phyloP scores from a whole-genome alignment of 305 asterid genomes.

The Ilex paraguariensis region DNA sequence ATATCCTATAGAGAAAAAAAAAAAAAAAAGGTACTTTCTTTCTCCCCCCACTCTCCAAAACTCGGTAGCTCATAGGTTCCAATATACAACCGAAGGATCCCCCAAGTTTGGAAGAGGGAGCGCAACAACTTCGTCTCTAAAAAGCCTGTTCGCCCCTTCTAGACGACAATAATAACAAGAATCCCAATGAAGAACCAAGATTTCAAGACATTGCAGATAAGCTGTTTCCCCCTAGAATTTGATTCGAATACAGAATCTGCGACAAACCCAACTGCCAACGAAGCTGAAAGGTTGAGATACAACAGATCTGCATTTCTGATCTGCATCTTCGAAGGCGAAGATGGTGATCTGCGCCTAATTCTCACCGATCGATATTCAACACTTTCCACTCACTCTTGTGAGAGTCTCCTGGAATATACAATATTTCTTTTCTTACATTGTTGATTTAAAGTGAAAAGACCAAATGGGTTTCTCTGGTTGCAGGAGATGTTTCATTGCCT shows the following conservation, averaged over 20 bases:
- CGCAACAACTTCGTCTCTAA: slow-evolving; percentile 41
- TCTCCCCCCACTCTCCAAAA: background rate
- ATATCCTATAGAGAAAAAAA: too few relatives aligned
- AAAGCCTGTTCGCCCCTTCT: slow-evolving; percentile 12
- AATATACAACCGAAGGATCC: slow-evolving; percentile 20
- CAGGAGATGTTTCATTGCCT: slow-evolving; percentile 84
- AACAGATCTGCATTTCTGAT: slow-evolving; percentile 63
- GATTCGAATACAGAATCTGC: slow-evolving; percentile 10
- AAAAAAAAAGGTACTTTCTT: too few relatives aligned
- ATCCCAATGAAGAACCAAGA: slow-evolving; percentile 5
- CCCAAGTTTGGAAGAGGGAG: slow-evolving; percentile 27
- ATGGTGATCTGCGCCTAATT: slow-evolving; percentile 58
- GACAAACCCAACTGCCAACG: slow-evolving; percentile 1
- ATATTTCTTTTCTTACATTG: background rate
- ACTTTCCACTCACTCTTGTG: slow-evolving; percentile 64
- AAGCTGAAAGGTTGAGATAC: slow-evolving; percentile 10
- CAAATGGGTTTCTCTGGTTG: slow-evolving; percentile 1
- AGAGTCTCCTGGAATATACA: background rate
- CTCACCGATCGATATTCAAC: slow-evolving; percentile 73
- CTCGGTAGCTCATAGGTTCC: slow-evolving; percentile 13
- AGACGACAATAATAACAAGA: background rate
- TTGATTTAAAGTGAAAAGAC: background rate
- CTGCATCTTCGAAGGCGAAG: slow-evolving; percentile 55
- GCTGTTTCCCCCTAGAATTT: slow-evolving; percentile 1
- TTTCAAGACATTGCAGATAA: slow-evolving; percentile 5